Conservation (phyloP, 164 flowering plant species). For the Nymphaea colorata region DNA sequence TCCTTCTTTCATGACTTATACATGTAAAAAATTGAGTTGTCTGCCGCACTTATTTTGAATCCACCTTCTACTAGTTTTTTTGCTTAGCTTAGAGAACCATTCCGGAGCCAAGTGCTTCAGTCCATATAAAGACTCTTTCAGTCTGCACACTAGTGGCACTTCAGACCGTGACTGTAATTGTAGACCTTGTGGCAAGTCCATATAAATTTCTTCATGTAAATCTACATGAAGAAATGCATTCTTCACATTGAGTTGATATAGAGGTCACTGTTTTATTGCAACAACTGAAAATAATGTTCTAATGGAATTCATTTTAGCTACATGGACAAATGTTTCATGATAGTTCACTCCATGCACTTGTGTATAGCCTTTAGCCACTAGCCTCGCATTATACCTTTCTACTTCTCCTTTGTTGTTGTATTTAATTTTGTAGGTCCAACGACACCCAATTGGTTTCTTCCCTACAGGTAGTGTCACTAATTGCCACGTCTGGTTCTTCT, state of each 20-base stretch:
- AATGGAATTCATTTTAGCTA: not conserved
- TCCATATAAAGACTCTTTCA: not conserved
- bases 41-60: not conserved
- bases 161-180: not conserved
- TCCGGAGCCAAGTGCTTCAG: not conserved
- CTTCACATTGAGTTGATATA: not conserved
- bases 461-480: not conserved
- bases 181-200: not conserved
- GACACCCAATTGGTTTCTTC: not conserved
- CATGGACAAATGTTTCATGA: not conserved
- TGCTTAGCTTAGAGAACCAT: not conserved
- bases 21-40: not conserved
- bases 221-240: not conserved
- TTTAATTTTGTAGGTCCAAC: not conserved
- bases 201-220: constrained; percentile 1
- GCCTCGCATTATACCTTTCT: not conserved
- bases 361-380: not conserved
- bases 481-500: too few species aligned
- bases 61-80: not conserved
- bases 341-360: not conserved
- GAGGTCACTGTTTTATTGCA: not conserved
- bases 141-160: not conserved
- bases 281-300: not conserved
- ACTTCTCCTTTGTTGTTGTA: not conserved
- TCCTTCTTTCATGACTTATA: not conserved